A percentile compares a stretch with the other conserved stretches of the same genome.
These are phyloP conservation scores for Kitagawia praeruptora DNA, from an alignment of 129 eudicot species.

Conservation along the genomic window DNA sequence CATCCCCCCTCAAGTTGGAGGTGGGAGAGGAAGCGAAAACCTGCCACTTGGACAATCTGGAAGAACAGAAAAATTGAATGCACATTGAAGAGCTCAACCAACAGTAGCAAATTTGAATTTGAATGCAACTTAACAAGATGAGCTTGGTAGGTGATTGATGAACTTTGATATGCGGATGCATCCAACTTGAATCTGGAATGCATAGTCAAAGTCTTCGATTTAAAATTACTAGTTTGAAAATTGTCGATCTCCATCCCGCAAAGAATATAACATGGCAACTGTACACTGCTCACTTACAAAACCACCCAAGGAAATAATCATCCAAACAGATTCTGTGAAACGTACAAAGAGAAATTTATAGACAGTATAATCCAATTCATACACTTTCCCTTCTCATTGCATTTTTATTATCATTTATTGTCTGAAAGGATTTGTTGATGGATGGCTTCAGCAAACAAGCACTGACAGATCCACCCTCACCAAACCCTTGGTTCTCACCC, in stretches of 20 bases:
- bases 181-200: no score
- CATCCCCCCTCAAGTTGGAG: no score
- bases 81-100: no score
- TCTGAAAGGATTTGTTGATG: slow-evolving; percentile 36
- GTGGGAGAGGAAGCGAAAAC: no score
- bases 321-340: slow-evolving; percentile 18
- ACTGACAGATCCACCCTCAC: slow-evolving; percentile 40
- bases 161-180: no score
- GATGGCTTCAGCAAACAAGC: slow-evolving; percentile 34
- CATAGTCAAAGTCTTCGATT: neutral
- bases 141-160: no score
- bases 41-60: no score
- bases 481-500: slow-evolving; percentile 41
- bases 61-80: no score
- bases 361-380: slow-evolving; percentile 22
- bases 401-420: slow-evolving; percentile 28
- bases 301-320: slow-evolving; percentile 18
- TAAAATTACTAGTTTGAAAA: slow-evolving; percentile 8
- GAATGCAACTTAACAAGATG: no score
- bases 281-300: slow-evolving; percentile 33
- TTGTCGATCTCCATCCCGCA: slow-evolving; percentile 11
- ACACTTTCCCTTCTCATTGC: slow-evolving; percentile 25
- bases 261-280: slow-evolving; percentile 28
- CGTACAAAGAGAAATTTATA: slow-evolving; percentile 8
- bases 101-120: no score